Base-by-base conservation (phyloP, 768 basidiomycete genomes). In the Podaxis carcinomalis region DNA sequence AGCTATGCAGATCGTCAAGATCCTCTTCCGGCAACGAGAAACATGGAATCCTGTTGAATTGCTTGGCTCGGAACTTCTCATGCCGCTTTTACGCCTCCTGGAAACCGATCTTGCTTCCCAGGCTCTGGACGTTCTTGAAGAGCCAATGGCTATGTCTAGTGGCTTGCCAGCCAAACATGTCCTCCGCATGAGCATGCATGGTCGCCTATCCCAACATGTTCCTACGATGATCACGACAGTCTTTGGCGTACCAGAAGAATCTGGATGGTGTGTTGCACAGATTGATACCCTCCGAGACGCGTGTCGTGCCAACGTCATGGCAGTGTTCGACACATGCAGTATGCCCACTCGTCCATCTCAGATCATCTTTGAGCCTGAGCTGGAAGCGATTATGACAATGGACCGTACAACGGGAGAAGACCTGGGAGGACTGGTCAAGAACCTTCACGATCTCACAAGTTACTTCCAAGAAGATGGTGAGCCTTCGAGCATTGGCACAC, bases 61-160 rank as follows among this genome's bases (percentile, higher is more conserved):
- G 0, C 77, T 93, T 53, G 92, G 92, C 2, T 89, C 91, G 1
- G 95, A 97, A 69, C 78, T 95, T 23, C 82, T 98, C 28, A 93
- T 93, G 89, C 95, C 95, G 0, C 79, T 98, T 27, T 76, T 98
- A 35, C 87, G 93, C 27, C 81, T 98, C 23, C 78, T 97, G n/a
- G 89, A 91, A 66, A 92, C 92, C 1, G 90, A 95, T 64, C 81
- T 94, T 36, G 89, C 95, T 9, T 74, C 87, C 6, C 85, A 91
- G 63, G 95, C 94, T 1, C 80, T 98, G 51, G 95, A 95, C 51
- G 93, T 98, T n/a, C 81, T 98, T 5, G 94, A 97, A 67, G 90
- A 95, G 66, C 94, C 94, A 0, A 85, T 92, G 73, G 83, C 81
- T 19, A 88, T 94, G 74, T 85, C 85, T 1, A 85, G 87, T 46